Percentiles rank a stretch among this genome's conserved stretches.
Evolutionary conservation across 2,329 filamentous ascomycete species (phyloP).

Genomic region (Colletotrichum kahawae): DNA sequence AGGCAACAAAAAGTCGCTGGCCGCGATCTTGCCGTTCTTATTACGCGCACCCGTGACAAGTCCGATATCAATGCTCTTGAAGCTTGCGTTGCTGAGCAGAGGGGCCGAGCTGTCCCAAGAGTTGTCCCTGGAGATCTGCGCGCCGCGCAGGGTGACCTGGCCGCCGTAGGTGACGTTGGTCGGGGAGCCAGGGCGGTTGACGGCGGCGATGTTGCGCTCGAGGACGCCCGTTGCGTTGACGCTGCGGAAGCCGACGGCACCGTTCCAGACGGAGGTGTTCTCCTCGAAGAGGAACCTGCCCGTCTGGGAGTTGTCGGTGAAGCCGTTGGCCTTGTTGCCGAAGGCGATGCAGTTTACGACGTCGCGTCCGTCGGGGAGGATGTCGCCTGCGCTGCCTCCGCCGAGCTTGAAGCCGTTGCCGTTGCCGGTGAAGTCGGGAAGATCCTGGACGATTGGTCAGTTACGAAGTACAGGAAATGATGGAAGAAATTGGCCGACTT

Average conservation of each 20-base stretch:
- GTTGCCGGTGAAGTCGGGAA: constrained; percentile 38
- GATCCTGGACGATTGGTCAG: not conserved
- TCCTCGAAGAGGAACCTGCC: constrained; percentile 6
- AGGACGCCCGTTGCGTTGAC: constrained; percentile 13
- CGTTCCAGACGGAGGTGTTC: constrained; percentile 11
- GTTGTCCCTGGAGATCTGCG: constrained; percentile 7
- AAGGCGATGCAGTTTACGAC: constrained; percentile 51
- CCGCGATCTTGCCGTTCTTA: constrained; percentile 16
- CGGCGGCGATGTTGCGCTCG: constrained; percentile 16
- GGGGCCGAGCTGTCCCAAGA: not conserved
- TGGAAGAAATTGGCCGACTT: not conserved
- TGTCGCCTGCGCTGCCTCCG: constrained; percentile 36
- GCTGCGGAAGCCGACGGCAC: constrained; percentile 9
- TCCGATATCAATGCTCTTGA: constrained; percentile 9
- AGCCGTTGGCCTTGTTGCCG: constrained; percentile 46
- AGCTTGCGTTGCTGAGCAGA: constrained; percentile 1
- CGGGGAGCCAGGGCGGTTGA: not conserved
- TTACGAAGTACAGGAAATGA: fast-evolving
- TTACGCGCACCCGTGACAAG: constrained; percentile 7
- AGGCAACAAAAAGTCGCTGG: constrained; percentile 17
- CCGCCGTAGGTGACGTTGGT: constrained; percentile 6
- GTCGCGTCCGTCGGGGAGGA: constrained; percentile 44
- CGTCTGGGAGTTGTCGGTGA: constrained; percentile 41
- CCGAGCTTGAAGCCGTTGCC: constrained; percentile 56
- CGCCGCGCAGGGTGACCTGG: constrained; percentile 1